These are phyloP conservation scores for Thinopyrum obtusiflorum DNA, from an alignment of 202 grass and related monocot species.

Conservation along the genomic window DNA sequence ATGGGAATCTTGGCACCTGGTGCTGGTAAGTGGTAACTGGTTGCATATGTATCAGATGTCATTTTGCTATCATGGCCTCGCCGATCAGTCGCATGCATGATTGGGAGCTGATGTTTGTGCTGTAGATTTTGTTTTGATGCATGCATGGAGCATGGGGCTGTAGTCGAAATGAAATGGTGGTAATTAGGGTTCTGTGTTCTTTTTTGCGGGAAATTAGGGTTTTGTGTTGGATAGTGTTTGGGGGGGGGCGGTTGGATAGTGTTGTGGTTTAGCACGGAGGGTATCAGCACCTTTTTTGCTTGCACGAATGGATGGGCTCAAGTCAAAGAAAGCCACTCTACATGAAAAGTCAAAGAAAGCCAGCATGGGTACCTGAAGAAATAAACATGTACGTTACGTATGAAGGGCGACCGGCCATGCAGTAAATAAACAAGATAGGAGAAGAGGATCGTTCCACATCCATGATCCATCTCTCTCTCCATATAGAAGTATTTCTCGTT, in stretches of 20 bases:
- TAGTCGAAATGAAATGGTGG: neutral
- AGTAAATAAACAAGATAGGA: neutral
- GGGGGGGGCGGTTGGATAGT: too few relatives aligned
- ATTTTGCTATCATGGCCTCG: conserved; percentile 13
- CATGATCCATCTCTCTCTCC: neutral
- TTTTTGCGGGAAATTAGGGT: too few relatives aligned
- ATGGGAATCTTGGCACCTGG: conserved; percentile 31
- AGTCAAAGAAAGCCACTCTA: neutral
- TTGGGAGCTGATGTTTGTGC: neutral
- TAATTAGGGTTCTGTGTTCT: too few relatives aligned
- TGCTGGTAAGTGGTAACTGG: neutral
- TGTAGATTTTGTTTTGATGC: neutral
- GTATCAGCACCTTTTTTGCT: neutral
- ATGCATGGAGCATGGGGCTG: neutral
- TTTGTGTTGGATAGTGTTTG: too few relatives aligned
- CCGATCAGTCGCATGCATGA: neutral
- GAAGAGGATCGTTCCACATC: neutral
- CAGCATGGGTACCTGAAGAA: neutral
- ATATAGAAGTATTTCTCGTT: neutral
- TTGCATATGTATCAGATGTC: conserved; percentile 7
- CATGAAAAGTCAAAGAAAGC: neutral
- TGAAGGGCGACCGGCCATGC: neutral
- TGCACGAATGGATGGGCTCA: neutral
- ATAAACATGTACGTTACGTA: neutral
- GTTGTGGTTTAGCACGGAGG: neutral